Conservation (phyloP, 2,329 filamentous ascomycete genomes). For the Pseudogymnoascus sp. region DNA sequence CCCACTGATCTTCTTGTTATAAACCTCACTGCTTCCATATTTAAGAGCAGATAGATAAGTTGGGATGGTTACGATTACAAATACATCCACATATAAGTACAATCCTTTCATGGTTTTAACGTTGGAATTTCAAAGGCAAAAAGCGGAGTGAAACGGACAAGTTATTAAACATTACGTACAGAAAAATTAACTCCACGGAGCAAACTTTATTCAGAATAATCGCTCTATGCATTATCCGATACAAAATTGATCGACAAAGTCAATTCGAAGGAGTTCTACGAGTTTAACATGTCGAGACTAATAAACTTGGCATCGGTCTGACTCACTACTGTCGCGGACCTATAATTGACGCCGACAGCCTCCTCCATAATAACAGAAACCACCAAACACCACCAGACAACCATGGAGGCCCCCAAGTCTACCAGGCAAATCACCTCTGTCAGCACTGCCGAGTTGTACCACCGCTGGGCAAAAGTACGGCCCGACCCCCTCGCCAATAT, state of each 20-base stretch:
- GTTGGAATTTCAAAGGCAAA: not conserved
- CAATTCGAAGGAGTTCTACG: not conserved
- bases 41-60: not conserved
- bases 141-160: not conserved
- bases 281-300: not conserved
- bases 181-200: not conserved
- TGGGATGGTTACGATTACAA: not conserved
- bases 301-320: not conserved
- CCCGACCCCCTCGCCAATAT: not conserved
- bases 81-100: not conserved
- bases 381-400: not conserved
- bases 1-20: not conserved
- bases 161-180: not conserved
- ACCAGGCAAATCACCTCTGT: conserved; percentile 23
- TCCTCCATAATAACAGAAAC: not conserved
- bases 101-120: not conserved
- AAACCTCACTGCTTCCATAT: not conserved
- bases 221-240: not conserved
- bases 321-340: not conserved
- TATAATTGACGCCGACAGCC: not conserved
- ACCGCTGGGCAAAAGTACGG: conserved; percentile 36
- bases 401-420: not conserved
- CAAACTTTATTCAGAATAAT: not conserved
- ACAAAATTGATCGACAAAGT: not conserved
- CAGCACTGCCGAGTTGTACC: conserved; percentile 38